Evolutionary conservation across 2,329 filamentous ascomycete species (phyloP).

Genomic region (Ambrosiella cleistominuta): DNA sequence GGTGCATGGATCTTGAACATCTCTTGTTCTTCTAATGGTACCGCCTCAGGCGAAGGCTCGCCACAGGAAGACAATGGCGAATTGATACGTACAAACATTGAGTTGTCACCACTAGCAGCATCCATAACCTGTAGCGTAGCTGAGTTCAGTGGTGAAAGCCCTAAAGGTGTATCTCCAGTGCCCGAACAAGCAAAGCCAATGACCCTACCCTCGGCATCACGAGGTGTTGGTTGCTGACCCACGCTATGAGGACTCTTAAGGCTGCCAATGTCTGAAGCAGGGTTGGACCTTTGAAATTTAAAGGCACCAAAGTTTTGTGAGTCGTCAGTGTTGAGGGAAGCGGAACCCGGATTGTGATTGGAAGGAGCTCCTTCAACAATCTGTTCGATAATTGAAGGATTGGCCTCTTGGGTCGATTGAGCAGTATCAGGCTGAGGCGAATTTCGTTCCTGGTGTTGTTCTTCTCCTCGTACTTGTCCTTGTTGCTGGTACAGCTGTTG

Average conservation of each 20-base stretch:
- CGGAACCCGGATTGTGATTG: background rate
- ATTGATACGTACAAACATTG: conserved; percentile 7
- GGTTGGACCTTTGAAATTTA: conserved; percentile 37
- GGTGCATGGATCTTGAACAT: conserved; percentile 10
- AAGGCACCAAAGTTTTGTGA: conserved; percentile 42
- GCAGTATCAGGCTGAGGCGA: background rate
- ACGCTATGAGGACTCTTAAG: conserved; percentile 32
- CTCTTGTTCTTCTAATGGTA: conserved; percentile 11
- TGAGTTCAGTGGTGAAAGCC: conserved; percentile 8
- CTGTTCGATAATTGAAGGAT: conserved; percentile 4
- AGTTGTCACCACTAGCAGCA: background rate
- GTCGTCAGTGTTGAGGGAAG: conserved; percentile 1
- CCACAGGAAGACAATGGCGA: conserved; percentile 23
- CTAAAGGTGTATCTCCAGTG: conserved; percentile 25
- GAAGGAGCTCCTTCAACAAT: conserved; percentile 1
- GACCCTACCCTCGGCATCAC: conserved; percentile 34
- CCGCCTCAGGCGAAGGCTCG: conserved; percentile 23
- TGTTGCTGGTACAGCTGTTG: no score
- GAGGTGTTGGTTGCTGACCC: conserved; percentile 32
- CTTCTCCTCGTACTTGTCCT: no score
- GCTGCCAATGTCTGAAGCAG: conserved; percentile 23
- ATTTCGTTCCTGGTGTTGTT: background rate
- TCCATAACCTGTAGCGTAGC: conserved; percentile 9
- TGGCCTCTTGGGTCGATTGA: background rate
- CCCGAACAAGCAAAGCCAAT: conserved; percentile 36